A percentile compares a stretch with the other conserved stretches of the same genome.
Evolutionary conservation across 2,329 filamentous ascomycete genomes (phyloP).

Genomic region (Magnaporthales sp.): DNA sequence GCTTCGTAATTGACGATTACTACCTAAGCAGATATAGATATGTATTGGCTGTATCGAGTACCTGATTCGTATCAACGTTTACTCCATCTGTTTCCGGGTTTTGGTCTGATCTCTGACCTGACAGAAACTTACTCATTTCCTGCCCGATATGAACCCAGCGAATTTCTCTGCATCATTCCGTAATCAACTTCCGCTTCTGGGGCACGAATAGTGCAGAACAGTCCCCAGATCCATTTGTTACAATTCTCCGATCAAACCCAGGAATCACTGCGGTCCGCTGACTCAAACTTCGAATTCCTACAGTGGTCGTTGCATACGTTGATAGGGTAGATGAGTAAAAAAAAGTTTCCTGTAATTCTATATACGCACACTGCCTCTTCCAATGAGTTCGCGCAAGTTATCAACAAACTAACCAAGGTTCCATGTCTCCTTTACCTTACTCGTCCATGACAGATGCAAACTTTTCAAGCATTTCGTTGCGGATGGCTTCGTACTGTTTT

Average conservation of each 20-base stretch:
- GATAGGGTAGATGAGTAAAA: background rate
- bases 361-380: background rate
- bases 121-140: no score
- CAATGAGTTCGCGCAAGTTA: background rate
- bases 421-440: constrained; percentile 37
- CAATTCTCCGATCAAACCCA: no score
- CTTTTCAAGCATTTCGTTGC: constrained; percentile 91
- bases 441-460: constrained; percentile 95
- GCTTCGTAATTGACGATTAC: background rate
- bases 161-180: no score
- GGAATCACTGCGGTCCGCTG: no score
- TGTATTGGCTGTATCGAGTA: background rate
- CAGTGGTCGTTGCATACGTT: no score
- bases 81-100: no score
- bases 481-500: constrained; percentile 76
- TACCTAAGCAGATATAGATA: background rate
- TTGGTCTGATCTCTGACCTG: background rate
- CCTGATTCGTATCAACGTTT: background rate
- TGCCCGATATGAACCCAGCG: no score
- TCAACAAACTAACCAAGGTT: background rate
- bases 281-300: no score
- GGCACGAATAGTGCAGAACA: no score
- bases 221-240: no score
- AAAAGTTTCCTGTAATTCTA: background rate
- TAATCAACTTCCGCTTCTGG: no score